Evolutionary conservation across 2,329 filamentous ascomycete species (phyloP).

Genomic region (Apiospora koreana): DNA sequence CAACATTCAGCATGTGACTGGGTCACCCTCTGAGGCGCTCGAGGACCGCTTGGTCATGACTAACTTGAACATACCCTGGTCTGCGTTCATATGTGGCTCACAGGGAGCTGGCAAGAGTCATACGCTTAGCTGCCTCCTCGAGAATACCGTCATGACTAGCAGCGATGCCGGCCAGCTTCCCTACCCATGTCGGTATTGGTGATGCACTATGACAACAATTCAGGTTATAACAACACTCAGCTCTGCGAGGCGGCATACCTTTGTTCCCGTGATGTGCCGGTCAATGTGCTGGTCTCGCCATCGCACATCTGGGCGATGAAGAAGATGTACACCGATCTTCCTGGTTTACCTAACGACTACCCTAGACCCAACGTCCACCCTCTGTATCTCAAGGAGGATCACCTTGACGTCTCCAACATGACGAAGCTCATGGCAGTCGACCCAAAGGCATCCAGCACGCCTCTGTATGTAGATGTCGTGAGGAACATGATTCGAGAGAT

Average conservation of each 20-base stretch:
- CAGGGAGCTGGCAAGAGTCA: constrained; percentile 62
- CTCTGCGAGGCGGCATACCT: constrained; percentile 64
- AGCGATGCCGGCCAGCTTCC: constrained; percentile 45
- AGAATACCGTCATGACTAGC: constrained; percentile 53
- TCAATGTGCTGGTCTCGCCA: constrained; percentile 49
- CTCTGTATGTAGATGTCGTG: constrained; percentile 47
- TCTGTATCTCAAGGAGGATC: constrained; percentile 44
- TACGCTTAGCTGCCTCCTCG: constrained; percentile 54
- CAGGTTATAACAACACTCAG: constrained; percentile 41
- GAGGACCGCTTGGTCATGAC: constrained; percentile 35
- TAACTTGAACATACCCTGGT: constrained; percentile 56
- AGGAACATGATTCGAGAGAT: constrained; percentile 50
- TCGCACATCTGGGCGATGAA: constrained; percentile 44
- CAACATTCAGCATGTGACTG: constrained; percentile 11
- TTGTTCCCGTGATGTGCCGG: constrained; percentile 42
- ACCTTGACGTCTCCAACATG: constrained; percentile 51
- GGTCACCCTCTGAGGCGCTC: background rate
- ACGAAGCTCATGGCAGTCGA: constrained; percentile 53
- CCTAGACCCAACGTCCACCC: constrained; percentile 19
- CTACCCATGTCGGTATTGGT: constrained; percentile 60
- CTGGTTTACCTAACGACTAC: constrained; percentile 15
- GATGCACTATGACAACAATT: constrained; percentile 65
- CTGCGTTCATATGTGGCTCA: constrained; percentile 60
- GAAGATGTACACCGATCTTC: constrained; percentile 41
- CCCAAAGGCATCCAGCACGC: constrained; percentile 46